Percentiles rank a stretch among this genome's conserved stretches.
These are phyloP conservation scores for Leishmania tropica DNA, from an alignment of 208 protist species.

Conservation along the genomic window DNA sequence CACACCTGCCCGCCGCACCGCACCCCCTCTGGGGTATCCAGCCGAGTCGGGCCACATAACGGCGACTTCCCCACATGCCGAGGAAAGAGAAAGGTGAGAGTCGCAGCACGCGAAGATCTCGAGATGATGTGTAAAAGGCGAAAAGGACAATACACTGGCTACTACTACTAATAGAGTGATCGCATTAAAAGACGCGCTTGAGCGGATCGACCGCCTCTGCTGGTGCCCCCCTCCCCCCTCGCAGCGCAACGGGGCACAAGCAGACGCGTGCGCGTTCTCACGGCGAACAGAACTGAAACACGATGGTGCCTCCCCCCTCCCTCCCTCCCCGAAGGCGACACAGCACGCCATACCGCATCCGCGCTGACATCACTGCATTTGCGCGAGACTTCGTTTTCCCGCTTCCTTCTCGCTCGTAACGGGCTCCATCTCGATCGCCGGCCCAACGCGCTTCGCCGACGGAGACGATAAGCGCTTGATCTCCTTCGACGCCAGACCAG, in stretches of 20 bases:
- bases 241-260: not conserved
- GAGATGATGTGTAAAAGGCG: not conserved
- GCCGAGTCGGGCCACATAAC: not conserved
- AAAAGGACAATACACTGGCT: not conserved
- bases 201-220: too few relatives aligned
- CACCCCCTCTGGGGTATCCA: not conserved
- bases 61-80: not conserved
- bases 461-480: constrained; percentile 86
- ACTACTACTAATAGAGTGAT: not conserved
- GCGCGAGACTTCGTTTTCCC: not conserved
- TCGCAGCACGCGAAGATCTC: too few relatives aligned
- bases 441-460: constrained; percentile 51
- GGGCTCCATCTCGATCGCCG: constrained; percentile 37
- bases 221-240: not conserved
- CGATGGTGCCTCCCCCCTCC: not conserved
- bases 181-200: not conserved
- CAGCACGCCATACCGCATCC: not conserved
- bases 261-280: not conserved
- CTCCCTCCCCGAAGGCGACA: not conserved
- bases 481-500: constrained; percentile 84
- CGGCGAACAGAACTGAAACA: not conserved
- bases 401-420: constrained; percentile 31
- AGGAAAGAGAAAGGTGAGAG: not conserved
- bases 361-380: not conserved
- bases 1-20: not conserved